Percentiles rank a stretch among this genome's conserved stretches.
Conservation (phyloP, 371 early-diverging fungal species). For the Haplosporangium sp. region DNA sequence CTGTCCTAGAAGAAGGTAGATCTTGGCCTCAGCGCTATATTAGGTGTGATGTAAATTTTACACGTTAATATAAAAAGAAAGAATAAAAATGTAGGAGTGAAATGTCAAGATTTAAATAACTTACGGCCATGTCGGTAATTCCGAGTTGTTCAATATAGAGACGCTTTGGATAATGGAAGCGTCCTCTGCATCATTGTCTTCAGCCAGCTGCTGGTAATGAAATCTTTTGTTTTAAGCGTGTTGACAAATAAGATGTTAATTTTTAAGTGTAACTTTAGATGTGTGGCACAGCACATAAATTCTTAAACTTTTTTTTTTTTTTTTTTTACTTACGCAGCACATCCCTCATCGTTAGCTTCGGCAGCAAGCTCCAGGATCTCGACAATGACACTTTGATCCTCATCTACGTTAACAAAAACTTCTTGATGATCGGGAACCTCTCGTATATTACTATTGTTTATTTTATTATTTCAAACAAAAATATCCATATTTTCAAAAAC, state of each 20-base stretch:
- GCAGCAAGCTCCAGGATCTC: conserved; percentile 80
- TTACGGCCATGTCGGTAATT: conserved; percentile 69
- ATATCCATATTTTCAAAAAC: neutral
- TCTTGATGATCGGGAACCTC: conserved; percentile 93
- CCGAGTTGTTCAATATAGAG: conserved; percentile 41
- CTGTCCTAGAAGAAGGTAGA: conserved; percentile 61
- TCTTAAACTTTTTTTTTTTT: neutral
- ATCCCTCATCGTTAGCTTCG: conserved; percentile 63
- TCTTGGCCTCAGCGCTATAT: conserved; percentile 39
- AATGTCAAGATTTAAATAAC: conserved; percentile 19
- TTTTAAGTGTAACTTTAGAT: neutral
- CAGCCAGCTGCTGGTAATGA: conserved; percentile 84
- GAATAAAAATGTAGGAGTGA: neutral
- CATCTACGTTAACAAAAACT: conserved; percentile 80
- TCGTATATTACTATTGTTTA: conserved; percentile 74
- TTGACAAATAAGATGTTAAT: neutral
- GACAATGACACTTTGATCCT: conserved; percentile 86
- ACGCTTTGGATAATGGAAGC: conserved; percentile 55
- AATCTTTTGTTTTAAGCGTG: conserved; percentile 56
- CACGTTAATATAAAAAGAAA: neutral
- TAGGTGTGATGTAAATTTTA: neutral
- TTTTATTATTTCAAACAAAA: neutral
- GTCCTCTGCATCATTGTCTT: conserved; percentile 78
- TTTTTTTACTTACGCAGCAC: conserved; percentile 62
- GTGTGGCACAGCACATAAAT: conserved; percentile 4